Base-by-base conservation (phyloP, 768 basidiomycete species). In the Podaxis carcinomalis region DNA sequence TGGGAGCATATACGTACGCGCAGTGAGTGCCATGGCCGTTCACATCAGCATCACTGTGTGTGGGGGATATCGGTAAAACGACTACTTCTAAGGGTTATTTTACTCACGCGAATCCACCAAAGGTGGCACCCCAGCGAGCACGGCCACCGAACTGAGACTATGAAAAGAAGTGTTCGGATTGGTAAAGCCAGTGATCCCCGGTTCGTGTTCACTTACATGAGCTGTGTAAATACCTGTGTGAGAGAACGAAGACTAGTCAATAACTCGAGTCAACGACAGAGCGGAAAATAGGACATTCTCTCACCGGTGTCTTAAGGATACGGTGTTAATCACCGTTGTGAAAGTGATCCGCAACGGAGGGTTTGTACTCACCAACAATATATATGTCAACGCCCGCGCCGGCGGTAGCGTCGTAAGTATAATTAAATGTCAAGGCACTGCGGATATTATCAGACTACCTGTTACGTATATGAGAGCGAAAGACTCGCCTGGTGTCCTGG, bases 301-400 rank as follows among this genome's bases (percentile, higher is more conserved):
- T 62, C 57, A 68, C 69, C 69, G 51, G 68, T 67, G 56, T 70
- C 69, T 70, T 55, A 23, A 42, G 62, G 36, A 25, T 37, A 51
- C 11, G 13, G 27, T 37, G 39, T 47, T 32, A 28, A 25, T 57
- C 46, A 57, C 35, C 21, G 42, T 44, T 23, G 25, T 13, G n/a
- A 21, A 50, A 25, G n/a, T 53, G 37, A 59, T 42, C 37, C 57
- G 39, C 4, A 40, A 14, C 28, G 13, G 21, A 37, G 44, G n/a
- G 32, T 23, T 21, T 7, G 16, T 23, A 56, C 66, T 71, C 42
- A 75, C 23, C 77, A 62, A 78, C 69, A 61, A 78, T 65, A 60
- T 74, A 78, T 60, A 79, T 71, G 63, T 76, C 75, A 51, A 76
- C 77, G 23, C 75, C 76, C 9, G 51, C 39, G 19, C 75, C 75